Base-by-base conservation (phyloP, 2,329 filamentous ascomycete genomes). In the Dendrostoma leiphaemia region DNA sequence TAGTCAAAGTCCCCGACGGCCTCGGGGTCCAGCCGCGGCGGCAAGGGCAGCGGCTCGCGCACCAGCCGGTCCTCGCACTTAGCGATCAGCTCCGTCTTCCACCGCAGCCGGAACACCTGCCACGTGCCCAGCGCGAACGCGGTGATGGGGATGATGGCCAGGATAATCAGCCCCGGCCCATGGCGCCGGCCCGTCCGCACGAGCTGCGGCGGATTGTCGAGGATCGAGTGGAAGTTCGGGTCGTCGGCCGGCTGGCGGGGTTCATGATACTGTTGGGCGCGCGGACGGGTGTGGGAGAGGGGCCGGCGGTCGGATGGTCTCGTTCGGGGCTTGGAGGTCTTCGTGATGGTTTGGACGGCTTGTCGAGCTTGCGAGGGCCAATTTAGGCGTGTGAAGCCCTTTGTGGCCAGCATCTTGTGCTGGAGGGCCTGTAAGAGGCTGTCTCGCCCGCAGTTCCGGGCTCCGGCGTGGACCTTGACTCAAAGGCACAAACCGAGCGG, bases 1-100 rank as follows among this genome's bases (percentile, higher is more conserved):
- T 93, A 97, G 70, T 99, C 93, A 69, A 99, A 99, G 34, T 96
- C 91, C 61, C 84, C 76, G 62, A 97, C 81, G 9, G 88, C 91
- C n/a, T 78, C 74, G 0, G 90, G 88, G 68, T 97, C 91, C 59
- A 99, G 80, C 51, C 83, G 81, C 2, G 91, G 86, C 4, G 94
- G 94, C 0, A 99, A 77, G 0, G 93, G 93, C 0, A 99, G 77
- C 0, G 94, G 94, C 17, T 88, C 82, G 53, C 89, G 89, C 37
- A 96, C 82, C 32, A 99, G 81, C 5, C 93, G 89, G 76, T 99
- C 92, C 74, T 97, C 94, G 71, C 90, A 91, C 63, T 88, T 90
- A 56, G 93, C 91, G 58, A 99, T 86, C 12, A 99, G 79, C 43
- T 96, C 89, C 4, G 91, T 91, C 71, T 99, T 99, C 92, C 93